Evolutionary conservation across 2,329 filamentous ascomycete species (phyloP), one percentile per base, ranked within the genome.

Genomic region (Aspergillus floridensis): DNA sequence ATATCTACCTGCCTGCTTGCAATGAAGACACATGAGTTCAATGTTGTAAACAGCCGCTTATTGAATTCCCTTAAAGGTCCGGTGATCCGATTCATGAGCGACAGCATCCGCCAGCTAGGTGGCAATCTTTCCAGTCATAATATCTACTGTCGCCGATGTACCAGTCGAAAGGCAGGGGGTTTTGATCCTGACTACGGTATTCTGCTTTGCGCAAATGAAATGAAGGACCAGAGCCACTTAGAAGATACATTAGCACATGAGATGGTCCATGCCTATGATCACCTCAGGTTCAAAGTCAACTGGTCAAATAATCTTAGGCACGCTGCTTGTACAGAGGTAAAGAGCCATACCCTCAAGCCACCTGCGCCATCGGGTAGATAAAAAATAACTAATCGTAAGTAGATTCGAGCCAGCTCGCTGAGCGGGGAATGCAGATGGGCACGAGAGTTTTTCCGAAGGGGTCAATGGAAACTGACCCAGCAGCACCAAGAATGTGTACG

Each of bases 201-300:
- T 63, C 74, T 96, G 71, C 82, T 99, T 22, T 99, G 95, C 77
- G 92, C 95, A 54, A 99, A 99, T 77, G 88, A 95, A 77, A 86
- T 98, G 72, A 82, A 88, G 60, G 87, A 92, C 72, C 81, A 87
- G 59, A 87, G 88, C 32, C 92, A 96, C 73, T 76, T 96, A 67
- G 95, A 99, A 79, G 95, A 99, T 74, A 96, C 93, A 11, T 81
- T 99, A 70, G 88, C 93, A 29, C 95, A 99, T 76, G 95, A 99
- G 80, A 96, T 99, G 92, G 90, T 99, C 56, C 95, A 99, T 75
- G 93, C 93, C 1, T 98, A 92, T 82, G 95, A 99, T 74, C 90
- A 96, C 74, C 72, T 98, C 67, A 81, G 93, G 64, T 99, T 92
- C 81, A 95, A 96, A 77, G 87, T 97, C 49, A 89, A 98, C 72